phyloP scores from a whole-genome alignment of 2,329 filamentous ascomycete species.

The Exophiala aquamarina region DNA sequence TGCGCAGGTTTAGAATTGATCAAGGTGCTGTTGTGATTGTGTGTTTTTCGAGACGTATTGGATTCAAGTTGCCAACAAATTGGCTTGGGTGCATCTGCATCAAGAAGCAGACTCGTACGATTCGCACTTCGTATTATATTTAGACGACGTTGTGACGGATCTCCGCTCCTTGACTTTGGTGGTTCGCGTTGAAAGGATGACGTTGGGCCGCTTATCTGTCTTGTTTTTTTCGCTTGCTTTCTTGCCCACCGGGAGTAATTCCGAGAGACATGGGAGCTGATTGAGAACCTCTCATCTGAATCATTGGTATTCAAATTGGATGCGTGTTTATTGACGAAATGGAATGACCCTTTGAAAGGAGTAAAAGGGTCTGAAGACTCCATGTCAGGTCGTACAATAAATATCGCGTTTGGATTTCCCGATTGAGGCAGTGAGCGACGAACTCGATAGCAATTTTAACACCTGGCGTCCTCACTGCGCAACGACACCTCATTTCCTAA shows the following conservation, averaged over 20 bases:
- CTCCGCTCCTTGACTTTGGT: neutral
- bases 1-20: neutral
- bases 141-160: too few species aligned
- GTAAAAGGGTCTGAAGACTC: neutral
- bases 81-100: neutral
- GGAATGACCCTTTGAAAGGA: constrained; percentile 6
- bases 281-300: constrained; percentile 11
- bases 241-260: constrained; percentile 14
- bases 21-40: neutral
- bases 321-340: constrained; percentile 17
- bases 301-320: constrained; percentile 13
- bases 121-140: neutral
- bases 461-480: neutral
- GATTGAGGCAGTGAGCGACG: neutral
- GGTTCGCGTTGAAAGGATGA: neutral
- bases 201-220: neutral
- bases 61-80: constrained; percentile 16
- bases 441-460: neutral
- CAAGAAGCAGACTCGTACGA: neutral
- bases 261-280: constrained; percentile 17
- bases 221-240: neutral
- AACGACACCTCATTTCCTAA: neutral
- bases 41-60: neutral
- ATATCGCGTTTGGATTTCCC: neutral
- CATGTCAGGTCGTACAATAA: neutral